A percentile compares a stretch with the other conserved stretches of the same genome.
Conservation (phyloP, 139 green algal genomes). For the Tetradesmus obliquus region DNA sequence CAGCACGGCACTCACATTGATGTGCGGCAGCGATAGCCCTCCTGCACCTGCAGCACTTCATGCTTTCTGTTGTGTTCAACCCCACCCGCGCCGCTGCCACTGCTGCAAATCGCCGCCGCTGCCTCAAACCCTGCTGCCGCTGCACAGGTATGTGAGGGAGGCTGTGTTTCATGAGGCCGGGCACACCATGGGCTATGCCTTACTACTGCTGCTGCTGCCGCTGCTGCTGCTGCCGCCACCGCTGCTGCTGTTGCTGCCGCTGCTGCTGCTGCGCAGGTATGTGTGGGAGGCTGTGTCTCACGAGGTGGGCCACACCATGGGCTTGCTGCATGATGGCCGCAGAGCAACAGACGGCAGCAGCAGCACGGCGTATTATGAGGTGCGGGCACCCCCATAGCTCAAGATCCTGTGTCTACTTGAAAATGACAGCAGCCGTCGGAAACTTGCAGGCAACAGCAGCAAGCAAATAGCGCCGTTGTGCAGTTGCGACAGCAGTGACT, state of each 20-base stretch:
- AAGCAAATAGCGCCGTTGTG: background rate
- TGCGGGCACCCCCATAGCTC: background rate
- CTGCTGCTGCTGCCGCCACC: background rate
- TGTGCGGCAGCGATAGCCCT: no score
- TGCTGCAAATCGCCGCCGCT: background rate
- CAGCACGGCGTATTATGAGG: background rate
- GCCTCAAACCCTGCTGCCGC: background rate
- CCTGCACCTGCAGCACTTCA: no score
- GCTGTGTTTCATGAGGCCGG: background rate
- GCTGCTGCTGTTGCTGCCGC: background rate
- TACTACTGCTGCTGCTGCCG: background rate
- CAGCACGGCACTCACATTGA: no score
- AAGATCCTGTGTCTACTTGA: background rate
- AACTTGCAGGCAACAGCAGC: background rate
- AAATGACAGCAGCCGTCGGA: background rate
- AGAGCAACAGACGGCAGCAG: background rate
- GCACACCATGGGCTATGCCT: background rate
- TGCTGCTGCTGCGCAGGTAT: background rate
- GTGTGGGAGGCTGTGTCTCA: background rate
- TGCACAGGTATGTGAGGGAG: background rate
- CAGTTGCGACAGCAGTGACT: background rate
- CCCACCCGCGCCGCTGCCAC: no score
- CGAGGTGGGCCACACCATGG: conserved; percentile 5
- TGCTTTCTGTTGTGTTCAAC: no score
- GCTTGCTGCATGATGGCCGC: background rate